These are phyloP conservation scores for Immersiella caudata DNA, from an alignment of 495 filamentous ascomycete genomes.

Conservation along the genomic window DNA sequence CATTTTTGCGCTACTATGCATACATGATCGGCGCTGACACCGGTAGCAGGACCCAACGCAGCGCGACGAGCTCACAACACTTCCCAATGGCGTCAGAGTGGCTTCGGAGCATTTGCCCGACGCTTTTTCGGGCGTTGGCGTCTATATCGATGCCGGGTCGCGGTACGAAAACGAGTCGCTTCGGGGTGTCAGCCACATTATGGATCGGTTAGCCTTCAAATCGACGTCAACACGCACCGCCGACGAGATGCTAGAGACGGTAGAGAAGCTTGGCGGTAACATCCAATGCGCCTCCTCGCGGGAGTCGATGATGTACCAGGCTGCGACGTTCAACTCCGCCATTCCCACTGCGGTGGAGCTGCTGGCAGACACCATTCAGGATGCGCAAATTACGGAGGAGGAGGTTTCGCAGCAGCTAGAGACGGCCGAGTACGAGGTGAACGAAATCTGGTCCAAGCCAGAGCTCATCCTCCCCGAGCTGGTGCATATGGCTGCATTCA, in stretches of 20 bases:
- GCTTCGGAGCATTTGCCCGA: slow-evolving; percentile 95
- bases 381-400: slow-evolving; percentile 85
- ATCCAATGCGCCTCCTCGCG: slow-evolving; percentile 95
- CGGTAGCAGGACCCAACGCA: slow-evolving; percentile 76
- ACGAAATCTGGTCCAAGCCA: slow-evolving; percentile 96
- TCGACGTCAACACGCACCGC: slow-evolving; percentile 73
- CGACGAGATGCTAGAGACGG: slow-evolving; percentile 82
- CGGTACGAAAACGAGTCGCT: slow-evolving; percentile 87
- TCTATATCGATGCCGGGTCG: slow-evolving; percentile 96
- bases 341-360: slow-evolving; percentile 81
- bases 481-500: slow-evolving; percentile 92
- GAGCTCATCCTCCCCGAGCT: slow-evolving; percentile 95
- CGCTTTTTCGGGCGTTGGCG: slow-evolving; percentile 91
- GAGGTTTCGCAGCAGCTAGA: slow-evolving; percentile 85
- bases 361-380: slow-evolving; percentile 90
- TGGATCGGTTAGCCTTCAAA: slow-evolving; percentile 96
- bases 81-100: slow-evolving; percentile 92
- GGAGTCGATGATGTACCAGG: slow-evolving; percentile 98
- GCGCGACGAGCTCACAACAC: slow-evolving; percentile 83
- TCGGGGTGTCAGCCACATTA: slow-evolving; percentile 91
- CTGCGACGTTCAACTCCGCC: slow-evolving; percentile 94
- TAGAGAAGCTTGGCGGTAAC: slow-evolving; percentile 89
- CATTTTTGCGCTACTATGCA: not conserved
- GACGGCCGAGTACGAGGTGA: slow-evolving; percentile 93
- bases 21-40: not conserved